Evolutionary conservation across 2,329 filamentous ascomycete species (phyloP).

Genomic region (Hypoxylon sp.): DNA sequence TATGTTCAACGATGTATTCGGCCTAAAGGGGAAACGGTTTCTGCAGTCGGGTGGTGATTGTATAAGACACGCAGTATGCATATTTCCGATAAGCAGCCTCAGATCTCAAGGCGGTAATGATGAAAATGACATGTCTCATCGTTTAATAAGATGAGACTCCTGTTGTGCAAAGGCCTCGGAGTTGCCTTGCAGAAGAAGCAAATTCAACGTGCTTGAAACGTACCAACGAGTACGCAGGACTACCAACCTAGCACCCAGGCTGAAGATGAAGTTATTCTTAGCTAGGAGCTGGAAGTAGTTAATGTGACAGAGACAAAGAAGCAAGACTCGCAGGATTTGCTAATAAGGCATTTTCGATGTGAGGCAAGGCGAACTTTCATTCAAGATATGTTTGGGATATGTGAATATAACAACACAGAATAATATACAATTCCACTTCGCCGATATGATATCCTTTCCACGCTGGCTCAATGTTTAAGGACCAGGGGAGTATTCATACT

Average conservation of each 20-base stretch:
- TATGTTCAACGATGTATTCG: slow-evolving; percentile 33
- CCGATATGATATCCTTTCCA: slow-evolving; percentile 3
- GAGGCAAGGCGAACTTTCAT: not conserved
- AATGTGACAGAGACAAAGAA: not conserved
- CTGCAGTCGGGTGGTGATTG: slow-evolving; percentile 41
- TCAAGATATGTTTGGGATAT: slow-evolving; percentile 2
- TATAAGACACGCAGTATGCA: slow-evolving; percentile 49
- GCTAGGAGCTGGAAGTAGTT: slow-evolving; percentile 5
- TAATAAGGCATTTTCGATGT: not conserved
- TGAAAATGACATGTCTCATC: slow-evolving; percentile 45
- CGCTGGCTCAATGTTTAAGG: not conserved
- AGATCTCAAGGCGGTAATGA: slow-evolving; percentile 43
- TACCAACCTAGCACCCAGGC: slow-evolving; percentile 12
- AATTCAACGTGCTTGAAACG: slow-evolving; percentile 25
- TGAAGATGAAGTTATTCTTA: slow-evolving; percentile 9
- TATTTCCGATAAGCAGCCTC: slow-evolving; percentile 47
- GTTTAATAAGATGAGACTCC: slow-evolving; percentile 35
- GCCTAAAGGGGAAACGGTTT: slow-evolving; percentile 44
- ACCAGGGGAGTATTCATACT: slow-evolving; percentile 7
- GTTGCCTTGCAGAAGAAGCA: slow-evolving; percentile 15
- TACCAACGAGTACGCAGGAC: slow-evolving; percentile 21
- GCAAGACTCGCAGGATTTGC: slow-evolving; percentile 3
- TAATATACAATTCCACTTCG: slow-evolving; percentile 1
- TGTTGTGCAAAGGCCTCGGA: slow-evolving; percentile 23
- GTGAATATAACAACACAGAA: slow-evolving; percentile 1